phyloP scores from a whole-genome alignment of 208 protist genomes.

The Leishmania arabica region DNA sequence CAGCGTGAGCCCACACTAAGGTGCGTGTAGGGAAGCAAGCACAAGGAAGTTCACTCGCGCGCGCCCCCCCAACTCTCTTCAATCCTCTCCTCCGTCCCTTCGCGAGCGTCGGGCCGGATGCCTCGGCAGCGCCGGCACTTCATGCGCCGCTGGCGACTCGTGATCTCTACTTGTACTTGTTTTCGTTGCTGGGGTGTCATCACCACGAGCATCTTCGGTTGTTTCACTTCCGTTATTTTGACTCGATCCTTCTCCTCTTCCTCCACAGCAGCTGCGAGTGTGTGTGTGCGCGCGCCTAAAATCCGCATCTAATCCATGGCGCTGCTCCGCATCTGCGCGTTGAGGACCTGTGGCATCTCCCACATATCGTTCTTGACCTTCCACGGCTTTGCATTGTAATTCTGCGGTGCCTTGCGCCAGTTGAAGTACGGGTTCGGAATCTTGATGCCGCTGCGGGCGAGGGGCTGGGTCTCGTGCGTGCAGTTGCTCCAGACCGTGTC shows the following conservation, averaged over 20 bases:
- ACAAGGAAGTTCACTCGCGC: not conserved
- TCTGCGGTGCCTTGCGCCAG: conserved; percentile 82
- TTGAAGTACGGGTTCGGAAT: conserved; percentile 89
- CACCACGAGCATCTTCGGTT: too few relatives aligned
- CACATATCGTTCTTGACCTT: conserved; percentile 86
- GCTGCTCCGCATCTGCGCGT: conserved; percentile 55
- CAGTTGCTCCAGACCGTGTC: conserved; percentile 81
- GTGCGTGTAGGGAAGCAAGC: not conserved
- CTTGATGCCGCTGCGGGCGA: conserved; percentile 38
- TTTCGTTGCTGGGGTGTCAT: not conserved
- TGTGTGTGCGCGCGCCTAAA: not conserved
- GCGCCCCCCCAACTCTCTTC: not conserved
- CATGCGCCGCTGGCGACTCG: not conserved
- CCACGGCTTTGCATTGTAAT: conserved; percentile 65
- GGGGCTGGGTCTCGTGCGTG: conserved; percentile 75
- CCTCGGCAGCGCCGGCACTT: not conserved
- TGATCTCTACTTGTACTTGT: not conserved
- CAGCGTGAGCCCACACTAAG: not conserved
- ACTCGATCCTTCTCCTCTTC: not conserved
- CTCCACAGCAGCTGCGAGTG: not conserved
- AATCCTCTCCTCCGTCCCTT: not conserved
- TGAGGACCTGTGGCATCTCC: conserved; percentile 79
- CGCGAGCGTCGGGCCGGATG: not conserved
- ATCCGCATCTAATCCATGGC: conserved; percentile 42
- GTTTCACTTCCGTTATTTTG: not conserved